A percentile compares a stretch with the other conserved stretches of the same genome.
Evolutionary conservation across 495 filamentous ascomycete genomes (phyloP).

Genomic region (Xylaria castorea): DNA sequence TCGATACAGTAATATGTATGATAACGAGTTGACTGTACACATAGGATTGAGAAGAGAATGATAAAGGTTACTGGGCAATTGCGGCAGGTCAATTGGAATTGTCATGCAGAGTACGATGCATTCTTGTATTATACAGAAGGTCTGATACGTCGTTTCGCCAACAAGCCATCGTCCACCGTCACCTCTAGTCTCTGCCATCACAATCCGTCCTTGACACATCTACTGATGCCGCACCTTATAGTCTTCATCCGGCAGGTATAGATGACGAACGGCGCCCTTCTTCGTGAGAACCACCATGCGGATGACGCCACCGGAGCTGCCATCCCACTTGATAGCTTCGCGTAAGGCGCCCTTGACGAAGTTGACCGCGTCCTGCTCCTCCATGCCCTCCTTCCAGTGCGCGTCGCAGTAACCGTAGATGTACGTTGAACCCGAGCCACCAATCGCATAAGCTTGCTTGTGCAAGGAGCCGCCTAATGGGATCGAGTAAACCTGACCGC

Average conservation of each 20-base stretch:
- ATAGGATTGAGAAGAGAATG: background rate
- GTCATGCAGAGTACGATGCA: background rate
- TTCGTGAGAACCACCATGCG: constrained; percentile 93
- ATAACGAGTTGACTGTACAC: background rate
- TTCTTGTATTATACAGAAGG: constrained; percentile 38
- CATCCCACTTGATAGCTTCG: constrained; percentile 99
- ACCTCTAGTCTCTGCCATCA: background rate
- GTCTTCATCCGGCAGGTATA: constrained; percentile 87
- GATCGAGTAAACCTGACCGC: constrained; percentile 96
- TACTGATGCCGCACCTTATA: constrained; percentile 64
- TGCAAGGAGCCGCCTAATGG: constrained; percentile 95
- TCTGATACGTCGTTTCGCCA: constrained; percentile 29
- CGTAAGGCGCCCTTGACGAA: constrained; percentile 90
- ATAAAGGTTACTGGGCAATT: background rate
- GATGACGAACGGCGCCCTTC: constrained; percentile 83
- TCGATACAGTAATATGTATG: background rate
- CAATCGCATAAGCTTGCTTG: constrained; percentile 95
- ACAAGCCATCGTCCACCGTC: constrained; percentile 27
- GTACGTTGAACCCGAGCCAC: constrained; percentile 96
- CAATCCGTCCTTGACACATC: constrained; percentile 23
- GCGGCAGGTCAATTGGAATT: background rate
- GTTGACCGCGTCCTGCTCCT: constrained; percentile 85
- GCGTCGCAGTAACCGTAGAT: constrained; percentile 99
- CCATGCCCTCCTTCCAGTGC: constrained; percentile 95
- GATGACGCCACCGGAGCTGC: constrained; percentile 97